Evolutionary conservation across 2,329 filamentous ascomycete genomes (phyloP), one percentile per base, ranked within the genome.

Genomic region (Calonectria naviculata): DNA sequence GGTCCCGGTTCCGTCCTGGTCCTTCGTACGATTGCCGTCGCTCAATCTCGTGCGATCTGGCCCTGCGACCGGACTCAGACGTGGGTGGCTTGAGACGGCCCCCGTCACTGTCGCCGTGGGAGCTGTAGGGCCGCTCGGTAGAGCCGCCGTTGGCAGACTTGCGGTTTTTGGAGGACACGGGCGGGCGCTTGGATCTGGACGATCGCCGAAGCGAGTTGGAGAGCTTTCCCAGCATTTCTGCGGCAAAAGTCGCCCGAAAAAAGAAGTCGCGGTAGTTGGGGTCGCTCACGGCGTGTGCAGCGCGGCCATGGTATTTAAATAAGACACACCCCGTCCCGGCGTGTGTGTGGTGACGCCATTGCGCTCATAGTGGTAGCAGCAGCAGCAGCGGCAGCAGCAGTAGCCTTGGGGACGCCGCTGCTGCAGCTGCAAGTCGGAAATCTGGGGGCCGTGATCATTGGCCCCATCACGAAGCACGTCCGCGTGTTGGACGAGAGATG

Each of bases 321-420:
- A n/a, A 58, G 19, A 26, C 38, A 58, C 8, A n/a, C 8, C n/a
- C 52, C 2, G n/a, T 28, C 13, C 12, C 10, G 34, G 34, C 34
- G 52, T 38, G 52, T 24, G 31, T 17, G 52, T 58, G 52, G 56
- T 78, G 76, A 78, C 76, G 75, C 65, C 73, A 78, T 78, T 64
- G 38, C 41, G 56, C 56, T 41, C 36, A 61, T 44, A 61, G 38
- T 58, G 52, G 52, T 38, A 58, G 56, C 38, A 61, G 65, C 54
- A 72, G 70, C 70, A 36, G 34, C 34, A 61, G 38, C 38, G 52
- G 52, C 26, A 58, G 56, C 38, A 61, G 65, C 54, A 72, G 70
- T 68, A 36, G 34, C 34, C n/a, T 63, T 64, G 52, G 52, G 70
- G 60, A 65, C 29, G 38, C 13, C 36, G 65, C 49, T 65, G 42